Evolutionary conservation across 2,329 filamentous ascomycete genomes (phyloP).

Genomic region (Colletotrichum horii): DNA sequence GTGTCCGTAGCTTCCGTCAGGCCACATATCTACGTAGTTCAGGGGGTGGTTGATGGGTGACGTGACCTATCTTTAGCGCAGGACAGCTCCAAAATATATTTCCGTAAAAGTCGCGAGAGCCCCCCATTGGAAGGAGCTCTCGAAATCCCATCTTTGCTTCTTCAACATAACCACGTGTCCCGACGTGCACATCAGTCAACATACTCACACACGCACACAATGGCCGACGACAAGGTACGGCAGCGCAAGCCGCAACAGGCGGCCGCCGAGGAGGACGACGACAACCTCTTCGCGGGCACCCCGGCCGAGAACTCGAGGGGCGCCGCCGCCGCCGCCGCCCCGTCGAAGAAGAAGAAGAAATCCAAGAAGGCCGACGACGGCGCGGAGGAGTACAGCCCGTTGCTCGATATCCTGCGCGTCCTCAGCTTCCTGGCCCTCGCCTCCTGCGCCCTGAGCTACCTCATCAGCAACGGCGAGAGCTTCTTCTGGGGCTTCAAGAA

Average conservation of each 20-base stretch:
- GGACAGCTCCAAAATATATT: background rate
- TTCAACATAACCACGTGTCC: background rate
- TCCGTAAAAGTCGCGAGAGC: background rate
- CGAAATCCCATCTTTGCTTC: background rate
- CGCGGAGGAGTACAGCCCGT: constrained; percentile 63
- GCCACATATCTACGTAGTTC: background rate
- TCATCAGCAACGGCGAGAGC: constrained; percentile 74
- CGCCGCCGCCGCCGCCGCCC: background rate
- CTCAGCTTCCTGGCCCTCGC: constrained; percentile 70
- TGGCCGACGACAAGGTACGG: constrained; percentile 43
- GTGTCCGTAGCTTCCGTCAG: background rate
- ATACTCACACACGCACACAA: constrained; percentile 27
- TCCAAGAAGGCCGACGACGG: constrained; percentile 42
- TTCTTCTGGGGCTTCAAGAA: constrained; percentile 70
- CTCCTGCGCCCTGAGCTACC: constrained; percentile 75
- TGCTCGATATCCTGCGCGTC: constrained; percentile 73
- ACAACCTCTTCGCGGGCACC: constrained; percentile 33
- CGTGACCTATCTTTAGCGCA: background rate
- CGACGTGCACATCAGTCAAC: background rate
- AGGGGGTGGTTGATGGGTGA: background rate
- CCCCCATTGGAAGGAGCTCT: background rate
- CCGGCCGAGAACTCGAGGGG: constrained; percentile 24
- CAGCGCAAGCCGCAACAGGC: constrained; percentile 46
- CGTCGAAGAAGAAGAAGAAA: constrained; percentile 30
- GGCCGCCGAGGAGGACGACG: constrained; percentile 23